Percentiles rank a stretch among this genome's conserved stretches.
phyloP scores from a whole-genome alignment of 768 basidiomycete species.

The Lactarius pseudohatsudake region DNA sequence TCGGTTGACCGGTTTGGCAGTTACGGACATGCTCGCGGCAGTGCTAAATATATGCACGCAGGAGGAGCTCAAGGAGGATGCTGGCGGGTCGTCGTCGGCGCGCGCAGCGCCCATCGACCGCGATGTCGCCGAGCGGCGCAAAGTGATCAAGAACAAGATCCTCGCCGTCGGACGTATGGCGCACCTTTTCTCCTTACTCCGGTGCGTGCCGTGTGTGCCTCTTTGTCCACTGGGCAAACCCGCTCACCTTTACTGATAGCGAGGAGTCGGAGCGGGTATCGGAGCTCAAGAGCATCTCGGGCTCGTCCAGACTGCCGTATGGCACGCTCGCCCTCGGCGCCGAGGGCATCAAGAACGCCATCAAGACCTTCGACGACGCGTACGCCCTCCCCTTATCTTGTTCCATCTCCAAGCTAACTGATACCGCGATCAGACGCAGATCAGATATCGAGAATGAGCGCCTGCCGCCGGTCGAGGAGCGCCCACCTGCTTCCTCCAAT shows the following conservation, averaged over 20 bases:
- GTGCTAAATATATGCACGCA: conserved; percentile 97
- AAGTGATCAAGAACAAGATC: conserved; percentile 98
- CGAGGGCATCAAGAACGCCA: conserved; percentile 94
- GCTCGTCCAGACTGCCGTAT: conserved; percentile 74
- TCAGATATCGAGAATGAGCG: conserved; percentile 99
- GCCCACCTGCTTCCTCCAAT: background rate
- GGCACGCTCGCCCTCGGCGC: conserved; percentile 84
- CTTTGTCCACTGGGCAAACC: background rate
- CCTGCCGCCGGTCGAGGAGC: conserved; percentile 59
- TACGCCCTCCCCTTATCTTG: conserved; percentile 42
- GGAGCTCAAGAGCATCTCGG: conserved; percentile 90
- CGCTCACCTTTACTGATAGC: conserved; percentile 41
- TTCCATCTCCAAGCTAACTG: background rate
- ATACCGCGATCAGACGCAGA: conserved; percentile 61
- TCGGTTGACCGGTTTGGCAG: conserved; percentile 42
- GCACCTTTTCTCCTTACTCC: conserved; percentile 90
- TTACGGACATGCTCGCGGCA: conserved; percentile 98
- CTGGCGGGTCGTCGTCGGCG: conserved; percentile 38
- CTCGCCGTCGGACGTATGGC: conserved; percentile 96
- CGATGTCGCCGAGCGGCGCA: conserved; percentile 73
- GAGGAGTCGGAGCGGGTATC: conserved; percentile 98
- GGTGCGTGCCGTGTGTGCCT: conserved; percentile 51
- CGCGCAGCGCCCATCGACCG: conserved; percentile 31
- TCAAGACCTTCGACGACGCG: conserved; percentile 94
- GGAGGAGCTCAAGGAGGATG: conserved; percentile 87